Conservation (phyloP, 352 stramenopile species). For the Aphanomyces cochlioides region DNA sequence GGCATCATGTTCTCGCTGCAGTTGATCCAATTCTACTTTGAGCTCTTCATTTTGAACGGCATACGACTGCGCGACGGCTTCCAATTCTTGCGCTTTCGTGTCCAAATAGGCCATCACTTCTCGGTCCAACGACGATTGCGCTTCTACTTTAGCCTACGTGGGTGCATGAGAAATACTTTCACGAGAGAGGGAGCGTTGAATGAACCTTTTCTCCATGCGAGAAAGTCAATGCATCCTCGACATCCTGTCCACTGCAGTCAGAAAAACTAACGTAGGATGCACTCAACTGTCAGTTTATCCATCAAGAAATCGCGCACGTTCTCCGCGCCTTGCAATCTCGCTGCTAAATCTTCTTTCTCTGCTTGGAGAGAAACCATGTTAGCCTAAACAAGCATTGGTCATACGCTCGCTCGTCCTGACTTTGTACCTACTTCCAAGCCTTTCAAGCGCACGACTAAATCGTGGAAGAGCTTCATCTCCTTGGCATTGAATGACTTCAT, state of each 20-base stretch:
- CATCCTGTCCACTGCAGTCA: constrained; percentile 34
- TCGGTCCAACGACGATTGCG: constrained; percentile 60
- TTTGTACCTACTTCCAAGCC: constrained; percentile 48
- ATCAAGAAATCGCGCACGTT: constrained; percentile 82
- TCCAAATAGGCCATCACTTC: constrained; percentile 84
- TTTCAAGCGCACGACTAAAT: constrained; percentile 76
- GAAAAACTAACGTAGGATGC: background rate
- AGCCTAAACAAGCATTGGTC: constrained; percentile 31
- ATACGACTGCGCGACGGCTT: constrained; percentile 51
- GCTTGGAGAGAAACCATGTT: constrained; percentile 62
- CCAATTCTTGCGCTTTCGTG: constrained; percentile 71
- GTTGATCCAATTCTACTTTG: constrained; percentile 41
- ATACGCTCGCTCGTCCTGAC: background rate
- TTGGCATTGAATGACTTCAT: constrained; percentile 77
- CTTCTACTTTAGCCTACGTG: constrained; percentile 51
- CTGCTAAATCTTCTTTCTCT: constrained; percentile 74
- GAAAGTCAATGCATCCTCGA: constrained; percentile 57
- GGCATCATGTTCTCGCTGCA: constrained; percentile 52
- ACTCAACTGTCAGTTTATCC: constrained; percentile 54
- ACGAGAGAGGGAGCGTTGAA: no score
- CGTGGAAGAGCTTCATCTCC: constrained; percentile 81
- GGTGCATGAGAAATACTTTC: no score
- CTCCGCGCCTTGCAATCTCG: constrained; percentile 63
- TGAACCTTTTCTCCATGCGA: constrained; percentile 44
- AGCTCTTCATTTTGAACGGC: constrained; percentile 55